Evolutionary conservation across 106 monocot genomes (phyloP).

Genomic region (Chionographis japonica): DNA sequence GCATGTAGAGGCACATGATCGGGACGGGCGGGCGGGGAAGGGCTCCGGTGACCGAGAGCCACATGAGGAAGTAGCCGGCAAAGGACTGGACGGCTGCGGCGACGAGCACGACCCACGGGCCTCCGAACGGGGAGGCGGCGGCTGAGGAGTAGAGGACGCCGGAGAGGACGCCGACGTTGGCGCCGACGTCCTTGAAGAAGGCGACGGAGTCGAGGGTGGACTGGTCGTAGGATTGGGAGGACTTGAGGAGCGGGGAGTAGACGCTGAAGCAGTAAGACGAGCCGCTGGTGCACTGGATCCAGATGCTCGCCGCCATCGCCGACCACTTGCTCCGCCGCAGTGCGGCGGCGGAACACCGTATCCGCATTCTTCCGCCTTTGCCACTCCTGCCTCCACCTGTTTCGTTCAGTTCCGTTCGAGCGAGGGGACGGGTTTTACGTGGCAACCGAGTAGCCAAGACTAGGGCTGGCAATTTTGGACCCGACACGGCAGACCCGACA

Average conservation of each 20-base stretch:
- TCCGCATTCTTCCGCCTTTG: background rate
- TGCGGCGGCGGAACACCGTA: background rate
- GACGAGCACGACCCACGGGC: conserved; percentile 37
- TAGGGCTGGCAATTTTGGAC: too few species aligned
- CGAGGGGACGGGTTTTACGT: too few species aligned
- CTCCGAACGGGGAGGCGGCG: conserved; percentile 3
- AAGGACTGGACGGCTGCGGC: conserved; percentile 60
- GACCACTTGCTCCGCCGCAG: conserved; percentile 33
- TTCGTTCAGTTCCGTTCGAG: too few species aligned
- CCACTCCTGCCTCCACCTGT: too few species aligned
- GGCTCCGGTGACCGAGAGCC: conserved; percentile 59
- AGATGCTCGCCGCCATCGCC: conserved; percentile 43
- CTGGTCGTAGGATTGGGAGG: conserved; percentile 50
- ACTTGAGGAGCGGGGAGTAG: conserved; percentile 57
- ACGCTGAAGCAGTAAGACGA: conserved; percentile 67
- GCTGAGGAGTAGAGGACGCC: conserved; percentile 55
- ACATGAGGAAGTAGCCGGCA: conserved; percentile 65
- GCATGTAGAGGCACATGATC: conserved; percentile 70
- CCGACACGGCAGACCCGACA: too few species aligned
- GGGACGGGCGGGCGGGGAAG: conserved; percentile 34
- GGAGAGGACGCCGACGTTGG: conserved; percentile 62
- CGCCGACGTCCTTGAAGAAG: conserved; percentile 76
- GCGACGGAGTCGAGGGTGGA: conserved; percentile 66
- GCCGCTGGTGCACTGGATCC: conserved; percentile 52
- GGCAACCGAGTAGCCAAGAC: too few species aligned